Base-by-base conservation (phyloP, 1,284 basidiomycete genomes). In the Mycosarcoma maydis region DNA sequence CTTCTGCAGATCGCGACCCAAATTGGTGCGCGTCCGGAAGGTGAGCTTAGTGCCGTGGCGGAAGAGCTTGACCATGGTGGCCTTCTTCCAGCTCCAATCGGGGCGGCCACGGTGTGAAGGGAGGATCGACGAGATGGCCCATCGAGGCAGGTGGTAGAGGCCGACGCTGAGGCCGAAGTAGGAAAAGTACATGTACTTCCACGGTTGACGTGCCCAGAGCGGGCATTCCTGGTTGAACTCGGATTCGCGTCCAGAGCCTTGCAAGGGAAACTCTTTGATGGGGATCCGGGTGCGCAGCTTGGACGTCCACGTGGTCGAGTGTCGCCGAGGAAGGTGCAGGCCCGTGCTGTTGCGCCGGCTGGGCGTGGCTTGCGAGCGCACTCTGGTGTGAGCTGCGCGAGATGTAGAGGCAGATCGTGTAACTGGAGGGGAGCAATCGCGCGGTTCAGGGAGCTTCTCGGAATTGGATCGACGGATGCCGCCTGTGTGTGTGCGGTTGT, bases 81-180 rank as follows among this genome's bases (percentile, higher is more conserved):
- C 66, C 38, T 71, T 70, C 26, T 72, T 72, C 78, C 78, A 80
- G 17, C 60, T 61, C 78, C 78, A 80, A 24, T 65, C 56, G 3
- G 41, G 61, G 3, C 75, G 55, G 0, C 64, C 75, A 1, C 78
- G 60, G 19, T 58, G 38, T n/a, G 58, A 56, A 3, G 52, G 75
- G 0, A 69, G 27, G 19, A 72, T 42, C 3, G 65, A 73, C 4
- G 48, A 39, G n/a, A 79, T 11, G 2, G 75, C 68, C 51, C 72
- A 74, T 7, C 44, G 53, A 4, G 78, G 78, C 4, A 79, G 44
- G 23, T 72, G 67, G 49, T 65, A 38, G 30, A 76, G 52, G 1
- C 71, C 72, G 14, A 78, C 62, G 19, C 67, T 67, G n/a, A 75
- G 50, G 16, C 76, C 73, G 59, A 80, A 80, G 44, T 68, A 73